A percentile compares a stretch with the other conserved stretches of the same genome.
These are phyloP conservation scores for Pleurotus giganteus DNA, from an alignment of 768 basidiomycete genomes.

Conservation along the genomic window DNA sequence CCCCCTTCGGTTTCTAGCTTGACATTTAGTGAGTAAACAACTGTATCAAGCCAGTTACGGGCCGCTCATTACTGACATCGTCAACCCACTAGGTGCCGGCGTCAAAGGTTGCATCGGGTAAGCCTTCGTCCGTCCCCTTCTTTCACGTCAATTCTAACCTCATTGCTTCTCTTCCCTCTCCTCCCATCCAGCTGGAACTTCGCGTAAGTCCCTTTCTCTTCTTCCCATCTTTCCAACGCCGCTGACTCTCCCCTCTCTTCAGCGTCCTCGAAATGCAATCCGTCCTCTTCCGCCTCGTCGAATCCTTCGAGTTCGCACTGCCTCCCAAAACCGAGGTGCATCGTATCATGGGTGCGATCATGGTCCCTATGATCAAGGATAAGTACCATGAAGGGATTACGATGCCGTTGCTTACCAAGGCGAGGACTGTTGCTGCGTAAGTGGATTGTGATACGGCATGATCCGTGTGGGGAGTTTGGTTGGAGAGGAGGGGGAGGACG, in stretches of 20 bases:
- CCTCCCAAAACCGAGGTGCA: not conserved
- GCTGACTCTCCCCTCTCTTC: not conserved
- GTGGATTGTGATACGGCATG: too few relatives aligned
- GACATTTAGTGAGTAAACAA: constrained; percentile 17
- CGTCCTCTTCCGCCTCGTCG: constrained; percentile 52
- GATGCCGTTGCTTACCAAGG: constrained; percentile 26
- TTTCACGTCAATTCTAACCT: not conserved
- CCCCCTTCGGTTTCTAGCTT: constrained; percentile 14
- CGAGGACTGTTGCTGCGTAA: constrained; percentile 11
- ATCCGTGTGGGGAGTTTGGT: too few relatives aligned
- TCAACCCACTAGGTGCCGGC: constrained; percentile 15
- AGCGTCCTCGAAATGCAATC: constrained; percentile 53
- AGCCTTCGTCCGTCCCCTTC: not conserved
- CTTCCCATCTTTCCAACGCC: not conserved
- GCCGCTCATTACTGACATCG: too few relatives aligned
- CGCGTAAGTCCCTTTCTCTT: constrained; percentile 17
- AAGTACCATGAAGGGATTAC: constrained; percentile 19
- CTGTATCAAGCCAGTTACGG: too few relatives aligned
- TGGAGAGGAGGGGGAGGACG: too few relatives aligned
- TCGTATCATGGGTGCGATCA: not conserved
- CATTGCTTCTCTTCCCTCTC: not conserved
- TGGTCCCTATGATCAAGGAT: constrained; percentile 11
- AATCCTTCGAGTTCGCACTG: constrained; percentile 47
- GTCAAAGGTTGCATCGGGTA: constrained; percentile 24
- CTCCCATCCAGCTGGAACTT: constrained; percentile 20